These are phyloP conservation scores for Trametes meyenii DNA, from an alignment of 768 basidiomycete species.

Conservation along the genomic window DNA sequence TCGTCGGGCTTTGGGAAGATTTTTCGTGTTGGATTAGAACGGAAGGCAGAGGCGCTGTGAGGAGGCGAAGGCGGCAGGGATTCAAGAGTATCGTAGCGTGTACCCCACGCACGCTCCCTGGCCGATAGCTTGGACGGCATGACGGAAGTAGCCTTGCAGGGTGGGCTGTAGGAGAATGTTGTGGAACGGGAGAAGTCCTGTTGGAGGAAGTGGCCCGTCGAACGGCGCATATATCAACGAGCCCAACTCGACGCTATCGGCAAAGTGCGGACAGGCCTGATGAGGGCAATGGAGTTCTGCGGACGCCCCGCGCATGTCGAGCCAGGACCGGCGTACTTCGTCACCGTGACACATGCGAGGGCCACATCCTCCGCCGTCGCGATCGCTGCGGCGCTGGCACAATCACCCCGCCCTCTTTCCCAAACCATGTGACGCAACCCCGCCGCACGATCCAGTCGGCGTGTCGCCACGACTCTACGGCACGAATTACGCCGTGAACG, in stretches of 20 bases:
- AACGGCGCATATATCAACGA: background rate
- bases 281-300: constrained; percentile 2
- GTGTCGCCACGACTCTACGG: background rate
- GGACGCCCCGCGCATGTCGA: background rate
- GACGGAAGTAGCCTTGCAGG: background rate
- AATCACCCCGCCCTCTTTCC: background rate
- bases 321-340: background rate
- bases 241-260: background rate
- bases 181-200: constrained; percentile 4
- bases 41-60: constrained; percentile 24
- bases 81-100: constrained; percentile 68
- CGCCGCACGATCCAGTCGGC: background rate
- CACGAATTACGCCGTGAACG: no score
- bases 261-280: background rate
- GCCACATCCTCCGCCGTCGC: background rate
- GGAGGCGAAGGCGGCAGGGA: constrained; percentile 50
- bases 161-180: background rate
- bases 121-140: constrained; percentile 45
- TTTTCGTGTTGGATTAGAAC: constrained; percentile 22
- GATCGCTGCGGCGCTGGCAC: background rate
- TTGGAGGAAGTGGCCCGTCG: background rate
- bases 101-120: constrained; percentile 59
- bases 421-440: background rate
- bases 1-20: background rate
- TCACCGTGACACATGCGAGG: constrained; percentile 10